Percentiles rank a stretch among this genome's conserved stretches.
phyloP scores from a whole-genome alignment of 2,329 filamentous ascomycete genomes.

The Calonectria pauciramosa region DNA sequence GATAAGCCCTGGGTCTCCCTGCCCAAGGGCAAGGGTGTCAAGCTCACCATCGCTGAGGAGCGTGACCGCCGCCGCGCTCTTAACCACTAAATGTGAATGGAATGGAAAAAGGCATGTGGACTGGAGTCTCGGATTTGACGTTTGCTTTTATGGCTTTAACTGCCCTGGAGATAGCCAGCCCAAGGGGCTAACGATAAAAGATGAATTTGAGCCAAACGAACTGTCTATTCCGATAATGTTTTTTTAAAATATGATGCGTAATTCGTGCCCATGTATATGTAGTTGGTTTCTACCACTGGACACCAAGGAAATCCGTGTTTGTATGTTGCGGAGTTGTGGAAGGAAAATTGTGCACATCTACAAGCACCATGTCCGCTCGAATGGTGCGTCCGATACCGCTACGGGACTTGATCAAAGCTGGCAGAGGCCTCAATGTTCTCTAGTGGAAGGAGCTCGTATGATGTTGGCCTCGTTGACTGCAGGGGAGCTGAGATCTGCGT shows the following conservation, averaged over 20 bases:
- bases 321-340: background rate
- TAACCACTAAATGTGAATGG: slow-evolving; percentile 61
- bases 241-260: slow-evolving; percentile 7
- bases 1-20: slow-evolving; percentile 99
- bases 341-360: background rate
- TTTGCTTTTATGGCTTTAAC: slow-evolving; percentile 51
- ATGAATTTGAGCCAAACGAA: slow-evolving; percentile 51
- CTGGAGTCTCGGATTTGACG: slow-evolving; percentile 58
- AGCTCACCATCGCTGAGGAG: slow-evolving; percentile 99
- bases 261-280: background rate
- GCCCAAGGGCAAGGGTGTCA: slow-evolving; percentile 99
- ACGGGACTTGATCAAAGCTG: background rate
- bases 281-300: background rate
- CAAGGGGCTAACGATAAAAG: slow-evolving; percentile 54
- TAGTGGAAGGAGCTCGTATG: background rate
- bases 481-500: background rate
- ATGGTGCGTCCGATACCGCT: background rate
- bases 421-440: background rate
- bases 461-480: background rate
- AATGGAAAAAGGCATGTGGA: slow-evolving; percentile 53
- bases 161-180: slow-evolving; percentile 53
- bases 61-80: slow-evolving; percentile 93
- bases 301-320: background rate
- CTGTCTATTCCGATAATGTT: slow-evolving; percentile 40
- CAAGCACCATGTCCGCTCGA: background rate